Conservation (phyloP, 208 protist genomes). For the Trypanosoma congolense region DNA sequence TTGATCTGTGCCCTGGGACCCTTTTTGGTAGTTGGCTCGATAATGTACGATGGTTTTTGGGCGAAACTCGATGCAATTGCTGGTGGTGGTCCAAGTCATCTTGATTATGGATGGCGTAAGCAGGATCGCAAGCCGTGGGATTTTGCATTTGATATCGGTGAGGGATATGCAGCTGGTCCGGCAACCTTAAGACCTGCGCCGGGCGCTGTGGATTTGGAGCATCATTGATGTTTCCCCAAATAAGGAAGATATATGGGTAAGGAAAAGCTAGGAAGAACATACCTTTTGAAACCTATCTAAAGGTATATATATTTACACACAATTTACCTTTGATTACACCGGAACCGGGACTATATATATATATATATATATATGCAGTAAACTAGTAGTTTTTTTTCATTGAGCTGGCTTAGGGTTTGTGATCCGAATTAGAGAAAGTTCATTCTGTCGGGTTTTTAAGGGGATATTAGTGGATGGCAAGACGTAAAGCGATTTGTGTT, state of each 20-base stretch:
- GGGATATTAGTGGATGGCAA: too few relatives aligned
- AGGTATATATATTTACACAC: too few relatives aligned
- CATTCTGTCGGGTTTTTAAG: too few relatives aligned
- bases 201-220: constrained; percentile 68
- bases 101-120: constrained; percentile 76
- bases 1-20: constrained; percentile 41
- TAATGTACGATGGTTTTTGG: constrained; percentile 82
- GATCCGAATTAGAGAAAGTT: too few relatives aligned
- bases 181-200: constrained; percentile 57
- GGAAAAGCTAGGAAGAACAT: too few relatives aligned
- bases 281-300: too few relatives aligned
- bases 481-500: too few relatives aligned
- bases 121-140: constrained; percentile 83
- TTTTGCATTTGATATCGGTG: constrained; percentile 85
- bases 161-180: constrained; percentile 79
- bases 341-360: too few relatives aligned
- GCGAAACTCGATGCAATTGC: constrained; percentile 79
- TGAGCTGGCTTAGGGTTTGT: too few relatives aligned
- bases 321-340: too few relatives aligned
- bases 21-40: constrained; percentile 60
- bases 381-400: too few relatives aligned
- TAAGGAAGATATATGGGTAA: constrained; percentile 9
- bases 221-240: constrained; percentile 35
- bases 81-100: constrained; percentile 63
- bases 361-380: too few relatives aligned